Conservation (phyloP, 306 rosid species). For the Fragaria iinumae region DNA sequence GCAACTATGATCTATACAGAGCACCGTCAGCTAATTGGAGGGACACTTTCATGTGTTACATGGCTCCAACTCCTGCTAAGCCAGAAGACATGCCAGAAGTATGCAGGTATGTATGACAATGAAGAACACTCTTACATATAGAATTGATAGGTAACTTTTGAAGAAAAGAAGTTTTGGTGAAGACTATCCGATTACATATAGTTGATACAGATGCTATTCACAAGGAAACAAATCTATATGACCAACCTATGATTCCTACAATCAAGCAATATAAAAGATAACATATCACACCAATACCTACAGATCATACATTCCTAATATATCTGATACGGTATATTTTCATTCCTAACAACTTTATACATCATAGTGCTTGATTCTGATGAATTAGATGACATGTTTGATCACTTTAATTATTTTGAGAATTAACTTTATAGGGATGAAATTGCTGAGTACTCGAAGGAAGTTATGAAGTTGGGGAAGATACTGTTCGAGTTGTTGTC, state of each 20-base stretch:
- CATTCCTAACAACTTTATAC: too few species aligned
- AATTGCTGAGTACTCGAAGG: conserved; percentile 31
- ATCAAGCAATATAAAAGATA: too few species aligned
- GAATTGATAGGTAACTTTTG: too few species aligned
- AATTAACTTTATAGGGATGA: background rate
- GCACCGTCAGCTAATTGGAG: conserved; percentile 13
- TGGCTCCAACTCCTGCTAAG: conserved; percentile 5
- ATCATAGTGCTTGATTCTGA: background rate
- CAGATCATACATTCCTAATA: too few species aligned
- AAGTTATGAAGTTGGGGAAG: conserved; percentile 37
- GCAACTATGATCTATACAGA: conserved; percentile 35
- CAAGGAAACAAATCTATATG: too few species aligned
- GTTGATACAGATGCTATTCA: too few species aligned
- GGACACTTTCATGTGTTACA: conserved; percentile 15
- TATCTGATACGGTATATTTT: too few species aligned
- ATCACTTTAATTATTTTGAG: background rate
- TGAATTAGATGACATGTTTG: background rate
- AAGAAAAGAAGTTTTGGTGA: too few species aligned
- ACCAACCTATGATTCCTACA: too few species aligned
- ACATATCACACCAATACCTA: too few species aligned
- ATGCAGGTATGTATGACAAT: conserved; percentile 3
- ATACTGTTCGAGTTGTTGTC: conserved; percentile 17
- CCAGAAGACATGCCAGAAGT: conserved; percentile 11
- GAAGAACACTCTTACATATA: background rate
- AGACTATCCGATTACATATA: too few species aligned